A percentile compares a stretch with the other conserved stretches of the same genome.
Evolutionary conservation across 1,139 yeast species (phyloP).

Genomic region (Yamadazyma epiphylla): DNA sequence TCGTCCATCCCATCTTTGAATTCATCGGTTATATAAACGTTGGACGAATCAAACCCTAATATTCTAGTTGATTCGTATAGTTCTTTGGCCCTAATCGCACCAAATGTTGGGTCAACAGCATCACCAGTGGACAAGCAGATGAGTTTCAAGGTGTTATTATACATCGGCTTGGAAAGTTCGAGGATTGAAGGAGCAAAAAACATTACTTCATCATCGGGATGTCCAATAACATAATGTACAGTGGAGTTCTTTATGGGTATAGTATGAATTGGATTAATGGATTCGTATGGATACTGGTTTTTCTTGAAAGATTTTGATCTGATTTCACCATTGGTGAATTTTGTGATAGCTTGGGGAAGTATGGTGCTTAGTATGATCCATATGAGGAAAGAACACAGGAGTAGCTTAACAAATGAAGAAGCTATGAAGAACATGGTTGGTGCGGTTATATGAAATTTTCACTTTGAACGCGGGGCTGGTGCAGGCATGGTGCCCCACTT

Average conservation of each 20-base stretch:
- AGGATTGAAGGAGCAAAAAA: constrained; percentile 82
- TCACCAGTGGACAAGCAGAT: constrained; percentile 80
- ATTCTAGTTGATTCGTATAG: constrained; percentile 52
- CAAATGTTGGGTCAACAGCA: constrained; percentile 61
- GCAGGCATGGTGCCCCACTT: too few relatives aligned
- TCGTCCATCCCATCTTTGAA: constrained; percentile 71
- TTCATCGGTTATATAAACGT: constrained; percentile 46
- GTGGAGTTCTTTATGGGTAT: constrained; percentile 31
- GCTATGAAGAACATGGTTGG: not conserved
- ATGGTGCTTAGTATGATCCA: constrained; percentile 42
- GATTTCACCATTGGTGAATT: constrained; percentile 26
- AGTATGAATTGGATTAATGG: constrained; percentile 34
- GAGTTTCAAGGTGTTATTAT: constrained; percentile 51
- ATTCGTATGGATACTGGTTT: constrained; percentile 31
- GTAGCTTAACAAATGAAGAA: not conserved
- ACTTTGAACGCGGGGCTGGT: too few relatives aligned
- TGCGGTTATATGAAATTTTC: too few relatives aligned
- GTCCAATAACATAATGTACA: constrained; percentile 70
- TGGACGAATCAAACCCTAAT: constrained; percentile 45
- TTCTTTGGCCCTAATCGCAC: constrained; percentile 58
- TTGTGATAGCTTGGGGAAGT: constrained; percentile 34
- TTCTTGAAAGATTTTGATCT: constrained; percentile 20
- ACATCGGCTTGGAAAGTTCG: constrained; percentile 45
- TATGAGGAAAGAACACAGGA: constrained; percentile 20
- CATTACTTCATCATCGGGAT: constrained; percentile 99